These are phyloP conservation scores for Suhomyces prunicola DNA, from an alignment of 805 yeast genomes.

Conservation along the genomic window DNA sequence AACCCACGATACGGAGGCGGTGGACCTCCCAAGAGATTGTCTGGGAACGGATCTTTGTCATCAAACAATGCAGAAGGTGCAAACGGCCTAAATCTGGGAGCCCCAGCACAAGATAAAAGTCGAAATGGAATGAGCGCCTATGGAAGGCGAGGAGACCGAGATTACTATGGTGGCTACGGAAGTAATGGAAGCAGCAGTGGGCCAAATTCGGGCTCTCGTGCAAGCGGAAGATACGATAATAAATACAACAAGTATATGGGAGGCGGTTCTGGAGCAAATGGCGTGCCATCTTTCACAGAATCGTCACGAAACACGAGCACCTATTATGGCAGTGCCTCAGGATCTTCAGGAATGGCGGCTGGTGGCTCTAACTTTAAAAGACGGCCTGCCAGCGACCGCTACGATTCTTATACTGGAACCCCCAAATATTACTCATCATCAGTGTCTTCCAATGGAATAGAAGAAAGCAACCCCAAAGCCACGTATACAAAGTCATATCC, in stretches of 20 bases:
- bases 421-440: constrained; percentile 8
- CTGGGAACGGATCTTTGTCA: not conserved
- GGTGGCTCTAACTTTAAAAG: constrained; percentile 9
- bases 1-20: constrained; percentile 11
- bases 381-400: constrained; percentile 15
- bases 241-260: constrained; percentile 13
- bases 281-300: not conserved
- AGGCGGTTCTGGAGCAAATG: not conserved
- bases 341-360: not conserved
- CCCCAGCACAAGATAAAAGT: not conserved
- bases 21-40: constrained; percentile 6
- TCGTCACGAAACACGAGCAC: constrained; percentile 2
- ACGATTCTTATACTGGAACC: constrained; percentile 17
- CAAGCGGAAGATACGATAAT: constrained; percentile 8
- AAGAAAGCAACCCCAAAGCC: constrained; percentile 1
- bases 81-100: not conserved
- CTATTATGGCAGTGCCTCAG: constrained; percentile 5
- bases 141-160: constrained; percentile 10
- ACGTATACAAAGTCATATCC: constrained; percentile 1
- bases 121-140: not conserved
- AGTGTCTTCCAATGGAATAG: constrained; percentile 3
- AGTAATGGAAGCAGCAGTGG: not conserved
- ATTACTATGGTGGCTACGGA: constrained; percentile 14
- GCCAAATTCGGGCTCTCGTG: not conserved
- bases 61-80: not conserved